Conservation (phyloP, 139 green algal genomes). For the Medakamo hakoo region DNA sequence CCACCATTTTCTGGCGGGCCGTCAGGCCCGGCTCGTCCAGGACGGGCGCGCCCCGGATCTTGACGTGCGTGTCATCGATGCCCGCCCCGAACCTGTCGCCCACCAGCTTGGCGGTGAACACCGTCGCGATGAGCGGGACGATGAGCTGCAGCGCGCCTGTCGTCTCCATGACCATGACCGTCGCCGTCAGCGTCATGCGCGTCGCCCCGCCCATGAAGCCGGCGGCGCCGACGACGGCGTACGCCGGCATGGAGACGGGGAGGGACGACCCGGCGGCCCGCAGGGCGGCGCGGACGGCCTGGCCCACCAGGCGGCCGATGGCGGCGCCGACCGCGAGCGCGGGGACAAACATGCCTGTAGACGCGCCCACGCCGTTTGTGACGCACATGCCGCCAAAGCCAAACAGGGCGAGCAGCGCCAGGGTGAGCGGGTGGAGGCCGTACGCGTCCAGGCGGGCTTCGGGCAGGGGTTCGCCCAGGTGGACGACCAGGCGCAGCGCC, state of each 20-base stretch:
- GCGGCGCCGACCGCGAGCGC: constrained; percentile 39
- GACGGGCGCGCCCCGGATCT: constrained; percentile 35
- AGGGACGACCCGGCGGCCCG: neutral
- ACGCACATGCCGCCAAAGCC: constrained; percentile 33
- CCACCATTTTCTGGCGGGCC: constrained; percentile 28
- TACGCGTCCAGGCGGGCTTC: constrained; percentile 3
- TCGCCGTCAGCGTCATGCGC: constrained; percentile 59
- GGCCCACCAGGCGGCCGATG: constrained; percentile 35
- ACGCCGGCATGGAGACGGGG: constrained; percentile 32
- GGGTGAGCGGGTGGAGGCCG: constrained; percentile 1
- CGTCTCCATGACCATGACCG: constrained; percentile 67
- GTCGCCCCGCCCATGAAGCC: constrained; percentile 43
- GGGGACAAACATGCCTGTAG: constrained; percentile 58
- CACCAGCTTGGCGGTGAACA: constrained; percentile 50
- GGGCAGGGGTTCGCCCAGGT: constrained; percentile 36
- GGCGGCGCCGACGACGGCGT: constrained; percentile 43
- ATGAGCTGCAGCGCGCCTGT: constrained; percentile 46
- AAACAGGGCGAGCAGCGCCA: constrained; percentile 22
- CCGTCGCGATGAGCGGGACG: constrained; percentile 45
- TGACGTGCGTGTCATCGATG: constrained; percentile 53
- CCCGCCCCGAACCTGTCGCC: constrained; percentile 30
- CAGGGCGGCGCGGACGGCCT: constrained; percentile 17
- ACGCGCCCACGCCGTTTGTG: constrained; percentile 51
- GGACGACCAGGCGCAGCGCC: constrained; percentile 38
- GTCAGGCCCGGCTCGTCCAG: constrained; percentile 30